A percentile compares a stretch with the other conserved stretches of the same genome.
phyloP scores from a whole-genome alignment of 208 protist species.

The Balamuthia mandrillaris region DNA sequence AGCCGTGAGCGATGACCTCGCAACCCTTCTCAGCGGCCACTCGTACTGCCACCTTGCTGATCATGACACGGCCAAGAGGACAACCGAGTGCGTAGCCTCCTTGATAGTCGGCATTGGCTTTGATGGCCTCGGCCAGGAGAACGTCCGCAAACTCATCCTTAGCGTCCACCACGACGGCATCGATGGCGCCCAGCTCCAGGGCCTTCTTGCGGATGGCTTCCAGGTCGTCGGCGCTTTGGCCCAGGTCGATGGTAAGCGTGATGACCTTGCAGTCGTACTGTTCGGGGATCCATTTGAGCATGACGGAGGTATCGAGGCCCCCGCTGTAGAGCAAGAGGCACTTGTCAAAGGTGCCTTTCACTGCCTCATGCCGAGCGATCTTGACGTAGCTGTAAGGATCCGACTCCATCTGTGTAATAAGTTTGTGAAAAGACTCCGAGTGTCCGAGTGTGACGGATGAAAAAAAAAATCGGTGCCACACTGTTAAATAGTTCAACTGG shows the following conservation, averaged over 20 bases:
- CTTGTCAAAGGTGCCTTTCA: not conserved
- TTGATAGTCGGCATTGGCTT: conserved; percentile 64
- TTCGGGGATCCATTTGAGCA: not conserved
- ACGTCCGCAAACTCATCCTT: conserved; percentile 62
- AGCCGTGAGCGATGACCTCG: conserved; percentile 61
- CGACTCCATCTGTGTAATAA: not conserved
- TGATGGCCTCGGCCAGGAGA: conserved; percentile 56
- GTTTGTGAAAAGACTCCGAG: too few species aligned
- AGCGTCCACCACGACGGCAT: conserved; percentile 48
- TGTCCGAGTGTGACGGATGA: too few species aligned
- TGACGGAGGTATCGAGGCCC: not conserved
- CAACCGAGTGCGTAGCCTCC: conserved; percentile 61
- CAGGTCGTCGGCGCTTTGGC: not conserved
- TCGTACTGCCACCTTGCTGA: conserved; percentile 36
- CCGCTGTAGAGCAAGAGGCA: not conserved
- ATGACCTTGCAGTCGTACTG: not conserved
- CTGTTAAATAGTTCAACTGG: too few species aligned
- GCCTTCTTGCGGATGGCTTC: not conserved
- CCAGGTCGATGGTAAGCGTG: not conserved
- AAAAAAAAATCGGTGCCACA: too few species aligned
- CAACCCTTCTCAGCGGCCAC: not conserved
- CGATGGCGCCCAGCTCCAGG: conserved; percentile 37
- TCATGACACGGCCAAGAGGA: conserved; percentile 43
- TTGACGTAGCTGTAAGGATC: not conserved
- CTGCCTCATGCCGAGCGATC: not conserved